Conservation (phyloP, 768 basidiomycete genomes). For the Omphalotus guepiniiformis region DNA sequence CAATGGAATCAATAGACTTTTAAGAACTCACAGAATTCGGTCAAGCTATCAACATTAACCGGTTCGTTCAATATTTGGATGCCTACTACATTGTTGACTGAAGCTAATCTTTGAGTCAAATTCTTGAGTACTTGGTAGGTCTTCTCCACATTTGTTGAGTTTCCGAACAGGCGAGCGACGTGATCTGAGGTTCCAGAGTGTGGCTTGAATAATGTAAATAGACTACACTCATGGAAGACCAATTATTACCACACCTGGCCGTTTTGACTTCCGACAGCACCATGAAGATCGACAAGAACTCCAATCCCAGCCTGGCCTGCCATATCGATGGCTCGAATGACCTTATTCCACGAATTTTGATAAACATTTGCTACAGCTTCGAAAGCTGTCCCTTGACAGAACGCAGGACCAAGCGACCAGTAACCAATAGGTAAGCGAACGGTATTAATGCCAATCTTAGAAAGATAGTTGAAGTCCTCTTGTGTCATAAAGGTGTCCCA, state of each 20-base stretch:
- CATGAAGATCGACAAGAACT: constrained; percentile 66
- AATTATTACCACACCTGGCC: constrained; percentile 34
- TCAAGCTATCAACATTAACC: constrained; percentile 41
- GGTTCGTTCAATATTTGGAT: constrained; percentile 62
- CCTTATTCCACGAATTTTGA: constrained; percentile 60
- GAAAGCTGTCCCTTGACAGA: constrained; percentile 65
- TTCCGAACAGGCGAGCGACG: constrained; percentile 43
- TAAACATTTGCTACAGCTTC: constrained; percentile 48
- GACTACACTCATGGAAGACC: neutral
- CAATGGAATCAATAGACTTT: constrained; percentile 32
- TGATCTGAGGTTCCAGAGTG: constrained; percentile 65
- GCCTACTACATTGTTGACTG: constrained; percentile 53
- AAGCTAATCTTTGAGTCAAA: constrained; percentile 37
- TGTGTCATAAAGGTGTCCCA: constrained; percentile 74
- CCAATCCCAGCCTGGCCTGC: constrained; percentile 61
- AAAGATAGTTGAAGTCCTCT: constrained; percentile 65
- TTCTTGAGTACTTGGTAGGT: constrained; percentile 47
- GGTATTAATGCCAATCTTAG: constrained; percentile 63
- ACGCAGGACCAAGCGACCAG: constrained; percentile 55
- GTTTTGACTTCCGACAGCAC: constrained; percentile 76
- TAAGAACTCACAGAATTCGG: constrained; percentile 41
- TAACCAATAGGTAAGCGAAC: constrained; percentile 60
- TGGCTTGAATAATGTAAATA: constrained; percentile 13
- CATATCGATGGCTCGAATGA: constrained; percentile 56
- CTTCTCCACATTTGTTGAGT: constrained; percentile 40